Evolutionary conservation across 768 basidiomycete genomes (phyloP).

Genomic region (Tulasnella sp.): DNA sequence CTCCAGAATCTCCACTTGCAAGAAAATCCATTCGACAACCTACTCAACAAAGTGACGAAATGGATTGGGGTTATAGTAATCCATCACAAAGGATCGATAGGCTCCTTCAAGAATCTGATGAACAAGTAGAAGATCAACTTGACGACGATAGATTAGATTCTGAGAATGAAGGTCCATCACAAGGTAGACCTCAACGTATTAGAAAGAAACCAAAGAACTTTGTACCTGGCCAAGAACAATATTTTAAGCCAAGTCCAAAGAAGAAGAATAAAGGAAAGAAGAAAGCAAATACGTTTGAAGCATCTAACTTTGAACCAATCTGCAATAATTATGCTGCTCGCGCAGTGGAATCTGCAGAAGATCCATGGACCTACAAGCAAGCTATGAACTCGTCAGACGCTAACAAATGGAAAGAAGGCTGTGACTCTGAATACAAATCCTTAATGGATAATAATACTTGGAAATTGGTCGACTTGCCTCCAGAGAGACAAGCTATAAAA

Average conservation of each 20-base stretch:
- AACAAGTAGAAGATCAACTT: too few relatives aligned
- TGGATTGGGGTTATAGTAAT: too few relatives aligned
- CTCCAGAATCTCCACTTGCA: too few relatives aligned
- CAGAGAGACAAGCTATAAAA: constrained; percentile 16
- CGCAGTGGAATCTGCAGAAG: background rate
- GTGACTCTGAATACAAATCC: background rate
- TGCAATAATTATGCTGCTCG: background rate
- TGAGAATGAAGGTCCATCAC: background rate
- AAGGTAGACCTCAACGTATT: background rate
- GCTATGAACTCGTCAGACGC: background rate
- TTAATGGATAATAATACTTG: constrained; percentile 14
- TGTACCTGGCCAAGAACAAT: background rate
- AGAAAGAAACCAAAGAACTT: background rate
- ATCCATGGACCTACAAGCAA: background rate
- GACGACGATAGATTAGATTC: background rate
- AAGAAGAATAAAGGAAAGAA: background rate
- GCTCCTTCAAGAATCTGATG: too few relatives aligned
- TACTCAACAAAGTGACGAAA: too few relatives aligned
- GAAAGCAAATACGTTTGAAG: background rate
- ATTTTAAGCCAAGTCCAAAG: background rate
- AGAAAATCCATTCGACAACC: too few relatives aligned
- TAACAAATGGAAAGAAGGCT: background rate
- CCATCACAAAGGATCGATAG: too few relatives aligned
- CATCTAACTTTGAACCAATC: too few relatives aligned
- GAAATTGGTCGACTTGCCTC: constrained; percentile 13